Evolutionary conservation across 2,329 filamentous ascomycete species (phyloP).

Genomic region (Penicillium sp.): DNA sequence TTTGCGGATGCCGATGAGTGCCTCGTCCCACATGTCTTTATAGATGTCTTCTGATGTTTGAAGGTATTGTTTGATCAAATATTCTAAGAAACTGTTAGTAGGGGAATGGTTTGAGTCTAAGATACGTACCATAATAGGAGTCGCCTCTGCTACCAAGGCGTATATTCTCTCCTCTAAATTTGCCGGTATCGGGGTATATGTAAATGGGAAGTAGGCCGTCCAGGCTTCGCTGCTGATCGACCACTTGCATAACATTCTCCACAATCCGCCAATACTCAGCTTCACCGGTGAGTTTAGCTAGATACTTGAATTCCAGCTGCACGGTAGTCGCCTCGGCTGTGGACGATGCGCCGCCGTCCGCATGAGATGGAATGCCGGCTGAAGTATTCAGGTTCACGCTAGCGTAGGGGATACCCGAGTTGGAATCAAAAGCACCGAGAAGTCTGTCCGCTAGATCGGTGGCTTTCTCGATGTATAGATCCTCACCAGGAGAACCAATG

Average conservation of each 20-base stretch:
- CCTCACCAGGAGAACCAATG: slow-evolving; percentile 75
- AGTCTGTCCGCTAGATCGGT: slow-evolving; percentile 89
- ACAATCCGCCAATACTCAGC: slow-evolving; percentile 88
- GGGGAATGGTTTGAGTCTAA: background rate
- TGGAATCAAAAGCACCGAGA: slow-evolving; percentile 83
- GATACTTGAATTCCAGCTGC: slow-evolving; percentile 96
- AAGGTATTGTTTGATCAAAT: slow-evolving; percentile 96
- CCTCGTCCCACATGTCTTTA: slow-evolving; percentile 89
- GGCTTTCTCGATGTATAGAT: slow-evolving; percentile 94
- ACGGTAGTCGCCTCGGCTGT: slow-evolving; percentile 91
- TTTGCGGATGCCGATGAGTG: slow-evolving; percentile 83
- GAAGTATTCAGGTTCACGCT: slow-evolving; percentile 84
- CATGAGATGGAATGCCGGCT: slow-evolving; percentile 78
- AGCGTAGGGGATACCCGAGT: slow-evolving; percentile 84
- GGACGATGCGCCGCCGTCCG: slow-evolving; percentile 84
- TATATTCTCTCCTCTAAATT: slow-evolving; percentile 84
- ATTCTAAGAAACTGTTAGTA: slow-evolving; percentile 60
- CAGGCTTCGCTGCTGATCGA: slow-evolving; percentile 78
- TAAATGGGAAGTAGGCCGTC: slow-evolving; percentile 93
- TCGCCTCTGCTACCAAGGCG: slow-evolving; percentile 92
- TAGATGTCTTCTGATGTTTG: slow-evolving; percentile 90
- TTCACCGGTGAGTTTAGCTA: slow-evolving; percentile 93
- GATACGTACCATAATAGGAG: slow-evolving; percentile 76
- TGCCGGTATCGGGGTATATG: slow-evolving; percentile 77
- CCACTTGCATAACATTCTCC: slow-evolving; percentile 88